Evolutionary conservation across 2,329 filamentous ascomycete species (phyloP), one percentile per base, ranked within the genome.

Genomic region (Colletotrichum incanum): DNA sequence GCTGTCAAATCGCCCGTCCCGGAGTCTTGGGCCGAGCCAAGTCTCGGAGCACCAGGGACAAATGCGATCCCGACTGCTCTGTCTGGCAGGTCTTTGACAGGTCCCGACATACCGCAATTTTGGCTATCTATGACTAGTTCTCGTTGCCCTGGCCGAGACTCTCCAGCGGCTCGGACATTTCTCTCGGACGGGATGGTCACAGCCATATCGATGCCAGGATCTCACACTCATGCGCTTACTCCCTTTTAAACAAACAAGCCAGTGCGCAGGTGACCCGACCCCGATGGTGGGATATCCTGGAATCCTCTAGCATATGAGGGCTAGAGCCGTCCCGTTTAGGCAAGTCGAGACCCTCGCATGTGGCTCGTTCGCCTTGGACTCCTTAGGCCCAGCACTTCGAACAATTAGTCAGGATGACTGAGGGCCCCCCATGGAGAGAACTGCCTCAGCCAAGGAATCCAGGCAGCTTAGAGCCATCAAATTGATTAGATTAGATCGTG

Each of bases 401-500:
- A 54, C 26, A 23, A 63, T 71, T 67, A 58, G 55, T 63, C 65
- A 68, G 50, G 56, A 68, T 63, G 58, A 71, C 58, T 39, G 64
- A 67, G 23, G 18, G n/a, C 18, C 49, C 68, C 64, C 56, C 50
- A 58, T 43, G 41, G 55, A 63, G 31, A 39, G 26, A 8, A 31
- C n/a, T 67, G 43, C 41, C 54, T 71, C 50, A 62, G 64, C 64
- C 68, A 63, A 71, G 64, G 56, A 34, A 61, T 34, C 64, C 63
- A 56, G 34, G 52, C 43, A 37, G 31, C 26, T 66, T 64, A 64
- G 58, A 56, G 26, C 55, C 66, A 56, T 71, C 50, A 52, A 59
- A 28, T 71, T 68, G 65, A 68, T 68, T 67, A 71, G 68, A 71
- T 71, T 68, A 71, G 64, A 71, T 67, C 65, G 64, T 52, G 34